Evolutionary conservation across 495 filamentous ascomycete genomes (phyloP), one percentile per base, ranked within the genome.

Genomic region (Tuber calosporum): DNA sequence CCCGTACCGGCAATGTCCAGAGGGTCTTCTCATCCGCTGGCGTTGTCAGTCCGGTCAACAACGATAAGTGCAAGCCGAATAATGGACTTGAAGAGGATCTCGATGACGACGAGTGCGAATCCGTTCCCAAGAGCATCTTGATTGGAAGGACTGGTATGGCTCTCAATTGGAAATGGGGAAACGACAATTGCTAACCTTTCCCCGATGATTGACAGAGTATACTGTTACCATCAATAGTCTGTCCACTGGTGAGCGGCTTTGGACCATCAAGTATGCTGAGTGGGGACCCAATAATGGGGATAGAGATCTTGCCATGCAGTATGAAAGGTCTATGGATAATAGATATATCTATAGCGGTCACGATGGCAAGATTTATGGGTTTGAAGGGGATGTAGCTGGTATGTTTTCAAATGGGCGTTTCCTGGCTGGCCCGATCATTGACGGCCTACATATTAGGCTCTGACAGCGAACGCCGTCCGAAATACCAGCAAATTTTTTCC

Each of bases 221-320:
- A 94, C 88, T 2, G 89, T 98, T 67, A 88, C 85, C 53, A 96
- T 98, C 66, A 89, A 93, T 70, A 91, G 90, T 71, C 86, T 86
- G n/a, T 85, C 87, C 74, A 92, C 91, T 4, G 89, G 89, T 0
- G 89, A 91, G 74, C 88, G 87, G 8, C 91, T 98, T 66, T 97
- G 93, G 79, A 97, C 92, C 0, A 87, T 99, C 74, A 96, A 88
- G 75, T 99, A 95, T 82, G 92, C 92, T 36, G 95, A 99, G 82
- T 99, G 95, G 95, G 90, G 89, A 0, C 92, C 94, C 15, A 99
- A 99, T 82, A 96, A 91, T 68, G 91, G 89, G 66, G 94, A 99
- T 79, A 88, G 87, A 72, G 95, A 99, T 82, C 89, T 99, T 22
- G 88, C 91, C 75, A 88, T 87, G 66, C 93, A 98, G 76, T 93